Base-by-base conservation (phyloP, 108 stramenopile species). In the Pelagomonas calceolata region DNA sequence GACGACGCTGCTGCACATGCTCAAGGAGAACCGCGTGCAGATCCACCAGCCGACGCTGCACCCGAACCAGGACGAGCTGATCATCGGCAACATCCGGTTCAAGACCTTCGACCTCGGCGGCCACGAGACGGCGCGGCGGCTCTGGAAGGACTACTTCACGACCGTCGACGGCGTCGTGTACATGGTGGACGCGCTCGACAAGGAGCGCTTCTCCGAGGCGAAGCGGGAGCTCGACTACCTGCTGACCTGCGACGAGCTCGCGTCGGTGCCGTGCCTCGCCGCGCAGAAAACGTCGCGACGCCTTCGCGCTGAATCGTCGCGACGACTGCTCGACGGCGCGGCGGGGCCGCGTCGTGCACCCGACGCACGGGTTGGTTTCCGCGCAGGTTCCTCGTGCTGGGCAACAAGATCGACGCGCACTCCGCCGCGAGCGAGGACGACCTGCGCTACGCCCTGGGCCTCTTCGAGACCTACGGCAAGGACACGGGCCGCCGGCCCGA, bases 361-460 rank as follows among this genome's bases (percentile, higher is more conserved):
- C n/a, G n/a, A n/a, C n/a, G n/a, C n/a, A n/a, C n/a, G n/a, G n/a
- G n/a, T n/a, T n/a, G n/a, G n/a, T n/a, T n/a, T n/a, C n/a, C n/a
- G n/a, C n/a, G n/a, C n/a, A n/a, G n/a, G n/a, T 43, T 60, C 51
- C 51, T 26, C 72, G 94, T 99, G 36, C 85, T 99, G 65, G 98
- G 98, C 72, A 99, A 99, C 84, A 99, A 99, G 80, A 98, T 98
- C 76, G 98, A 99, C 77, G 90, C 95, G 82, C 92, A 92, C 46
- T 82, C 77, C 69, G 96, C 98, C 51, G 95, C 91, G 1, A 79
- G 80, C 67, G 98, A 99, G 75, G 96, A 98, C 73, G 95, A 99
- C 77, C 86, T 99, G 43, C 92, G 96, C 73, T 95, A 92, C 79
- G 90, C 89, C 7, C 82, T 99, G 45, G 96, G 96, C 64, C 87